Base-by-base conservation (phyloP, 352 stramenopile species). In the Albugo candida region DNA sequence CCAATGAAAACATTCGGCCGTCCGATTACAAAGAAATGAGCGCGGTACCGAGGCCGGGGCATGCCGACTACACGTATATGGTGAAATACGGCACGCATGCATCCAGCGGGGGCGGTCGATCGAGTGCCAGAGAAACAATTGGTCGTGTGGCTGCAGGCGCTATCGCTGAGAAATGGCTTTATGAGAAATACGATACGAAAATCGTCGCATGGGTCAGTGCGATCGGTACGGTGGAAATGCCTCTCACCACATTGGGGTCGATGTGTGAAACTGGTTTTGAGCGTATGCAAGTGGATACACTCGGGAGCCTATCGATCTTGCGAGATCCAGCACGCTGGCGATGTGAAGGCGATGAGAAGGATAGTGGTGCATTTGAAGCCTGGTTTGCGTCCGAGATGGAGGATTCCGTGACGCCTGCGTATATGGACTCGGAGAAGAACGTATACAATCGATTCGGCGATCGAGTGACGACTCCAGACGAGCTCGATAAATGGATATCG, bases 41-140 rank as follows among this genome's bases (percentile, higher is more conserved):
- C 51, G 66, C 83, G 3, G 76, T 92, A 19, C 80, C 81, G 12
- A 76, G 81, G 24, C 93, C 93, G 11, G 92, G 82, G 20, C 95
- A 99, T 66, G 94, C 95, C 10, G 95, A 99, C 72, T 96, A 96
- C 48, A 98, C 94, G 49, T 99, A 99, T 68, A 93, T 98, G 81
- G 92, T 96, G 65, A 99, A 99, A 67, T 99, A 99, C 64, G 95
- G 95, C 53, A 95, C 97, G 40, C 84, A 94, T 43, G 93, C 94
- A 10, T 91, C 96, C 55, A 96, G 89, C 39, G 95, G 95, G 42
- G 95, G 95, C 45, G 95, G 95, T 36, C 84, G 95, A 20, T 87
- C 82, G 21, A 97, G 83, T 41, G 95, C 95, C 11, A 79, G 95
- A 13, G 94, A 99, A 65, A 99, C 94, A 12, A 99, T 99, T 64